Evolutionary conservation across 1,284 basidiomycete genomes (phyloP).

Genomic region (Trametes pubescens): DNA sequence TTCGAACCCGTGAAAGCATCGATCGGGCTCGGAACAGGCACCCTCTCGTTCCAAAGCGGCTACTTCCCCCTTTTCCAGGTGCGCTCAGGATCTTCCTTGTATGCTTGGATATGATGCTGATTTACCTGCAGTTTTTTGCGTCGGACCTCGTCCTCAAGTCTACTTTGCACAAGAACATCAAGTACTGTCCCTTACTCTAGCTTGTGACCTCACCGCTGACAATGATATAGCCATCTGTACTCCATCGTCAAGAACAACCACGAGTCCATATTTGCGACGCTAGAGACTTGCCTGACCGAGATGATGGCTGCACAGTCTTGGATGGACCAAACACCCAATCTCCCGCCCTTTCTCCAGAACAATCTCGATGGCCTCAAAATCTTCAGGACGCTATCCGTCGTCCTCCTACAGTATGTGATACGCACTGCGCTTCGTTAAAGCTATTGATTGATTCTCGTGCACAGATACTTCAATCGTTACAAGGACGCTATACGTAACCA

Average conservation of each 20-base stretch:
- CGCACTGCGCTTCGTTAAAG: neutral
- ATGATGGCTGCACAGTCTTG: slow-evolving; percentile 46
- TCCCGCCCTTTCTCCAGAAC: slow-evolving; percentile 40
- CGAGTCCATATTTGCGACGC: slow-evolving; percentile 36
- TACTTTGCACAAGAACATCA: slow-evolving; percentile 60
- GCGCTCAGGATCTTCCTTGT: slow-evolving; percentile 27
- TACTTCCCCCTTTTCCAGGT: slow-evolving; percentile 67
- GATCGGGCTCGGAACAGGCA: slow-evolving; percentile 44
- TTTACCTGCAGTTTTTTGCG: slow-evolving; percentile 58
- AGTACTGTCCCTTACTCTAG: slow-evolving; percentile 50
- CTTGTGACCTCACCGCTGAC: neutral
- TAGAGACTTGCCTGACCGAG: slow-evolving; percentile 52
- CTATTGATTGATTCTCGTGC: neutral
- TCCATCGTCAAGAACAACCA: slow-evolving; percentile 61
- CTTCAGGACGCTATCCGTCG: slow-evolving; percentile 55
- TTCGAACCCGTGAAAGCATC: slow-evolving; percentile 53
- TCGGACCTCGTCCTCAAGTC: slow-evolving; percentile 71
- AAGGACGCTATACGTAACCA: slow-evolving; percentile 58
- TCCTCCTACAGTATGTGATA: slow-evolving; percentile 58
- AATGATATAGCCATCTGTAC: slow-evolving; percentile 57
- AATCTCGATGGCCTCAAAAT: slow-evolving; percentile 39
- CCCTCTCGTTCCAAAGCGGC: slow-evolving; percentile 68
- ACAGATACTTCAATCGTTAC: slow-evolving; percentile 66
- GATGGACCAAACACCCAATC: slow-evolving; percentile 46
- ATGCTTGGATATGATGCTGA: slow-evolving; percentile 1